A percentile compares a stretch with the other conserved stretches of the same genome.
Conservation (phyloP, 73 alveolate genomes). For the Tetrahymena thermophila region DNA sequence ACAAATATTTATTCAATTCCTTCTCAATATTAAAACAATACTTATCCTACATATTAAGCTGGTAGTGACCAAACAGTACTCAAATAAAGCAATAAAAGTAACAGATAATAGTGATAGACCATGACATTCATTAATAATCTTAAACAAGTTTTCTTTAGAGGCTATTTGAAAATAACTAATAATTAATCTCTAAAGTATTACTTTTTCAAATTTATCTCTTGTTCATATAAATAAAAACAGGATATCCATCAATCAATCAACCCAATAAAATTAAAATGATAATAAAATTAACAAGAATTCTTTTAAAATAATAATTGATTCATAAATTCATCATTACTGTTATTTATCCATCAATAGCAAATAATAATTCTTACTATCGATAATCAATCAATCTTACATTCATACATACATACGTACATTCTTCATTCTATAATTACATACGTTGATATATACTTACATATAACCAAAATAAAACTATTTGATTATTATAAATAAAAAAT, state of each 20-base stretch:
- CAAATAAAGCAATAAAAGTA: background rate
- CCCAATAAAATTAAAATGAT: background rate
- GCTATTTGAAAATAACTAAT: background rate
- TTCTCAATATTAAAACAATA: background rate
- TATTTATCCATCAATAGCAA: background rate
- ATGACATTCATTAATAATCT: too few species aligned
- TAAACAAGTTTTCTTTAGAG: background rate
- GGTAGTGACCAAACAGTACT: background rate
- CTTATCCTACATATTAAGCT: background rate
- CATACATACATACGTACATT: background rate
- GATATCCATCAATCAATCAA: background rate
- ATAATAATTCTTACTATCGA: background rate
- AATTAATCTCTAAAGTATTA: background rate
- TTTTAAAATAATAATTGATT: background rate
- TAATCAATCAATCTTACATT: background rate
- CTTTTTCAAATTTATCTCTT: background rate
- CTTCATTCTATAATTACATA: background rate
- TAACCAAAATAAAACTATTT: background rate
- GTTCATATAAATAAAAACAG: background rate
- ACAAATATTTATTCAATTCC: background rate
- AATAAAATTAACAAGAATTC: background rate
- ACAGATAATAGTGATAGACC: background rate
- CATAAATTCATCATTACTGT: background rate
- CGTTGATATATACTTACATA: background rate
- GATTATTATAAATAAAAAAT: background rate